These are phyloP conservation scores for Bisporella sp. DNA, from an alignment of 2,329 filamentous ascomycete species.

Conservation along the genomic window DNA sequence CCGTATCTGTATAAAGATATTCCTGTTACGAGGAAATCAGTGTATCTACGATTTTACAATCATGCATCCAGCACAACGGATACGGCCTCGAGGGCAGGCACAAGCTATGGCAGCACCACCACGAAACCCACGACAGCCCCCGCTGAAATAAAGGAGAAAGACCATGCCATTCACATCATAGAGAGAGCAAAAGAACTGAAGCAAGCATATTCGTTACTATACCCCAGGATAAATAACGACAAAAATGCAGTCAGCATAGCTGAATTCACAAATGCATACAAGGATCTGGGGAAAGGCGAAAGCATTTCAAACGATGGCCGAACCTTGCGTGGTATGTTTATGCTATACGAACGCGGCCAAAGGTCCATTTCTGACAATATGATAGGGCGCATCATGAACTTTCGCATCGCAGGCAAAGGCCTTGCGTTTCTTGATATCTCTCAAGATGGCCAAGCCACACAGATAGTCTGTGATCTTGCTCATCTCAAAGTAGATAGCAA, in stretches of 20 bases:
- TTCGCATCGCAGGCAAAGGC: slow-evolving; percentile 66
- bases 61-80: slow-evolving; percentile 26
- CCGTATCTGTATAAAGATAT: slow-evolving; percentile 43
- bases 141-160: too few species aligned
- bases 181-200: slow-evolving; percentile 48
- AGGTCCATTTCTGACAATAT: slow-evolving; percentile 16
- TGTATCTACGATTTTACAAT: slow-evolving; percentile 43
- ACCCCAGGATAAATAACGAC: slow-evolving; percentile 42
- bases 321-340: slow-evolving; percentile 20
- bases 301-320: slow-evolving; percentile 9
- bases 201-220: slow-evolving; percentile 41
- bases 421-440: slow-evolving; percentile 79
- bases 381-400: slow-evolving; percentile 66
- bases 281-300: slow-evolving; percentile 29
- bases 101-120: too few species aligned
- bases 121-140: too few species aligned
- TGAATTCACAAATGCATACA: slow-evolving; percentile 25
- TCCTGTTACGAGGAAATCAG: slow-evolving; percentile 28
- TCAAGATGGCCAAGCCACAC: slow-evolving; percentile 64
- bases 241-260: slow-evolving; percentile 27
- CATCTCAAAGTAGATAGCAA: slow-evolving; percentile 23
- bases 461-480: slow-evolving; percentile 61
- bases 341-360: slow-evolving; percentile 6
- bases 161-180: slow-evolving; percentile 12
- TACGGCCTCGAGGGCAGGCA: not conserved